phyloP scores from a whole-genome alignment of 768 basidiomycete genomes.

The Suillus luteus region DNA sequence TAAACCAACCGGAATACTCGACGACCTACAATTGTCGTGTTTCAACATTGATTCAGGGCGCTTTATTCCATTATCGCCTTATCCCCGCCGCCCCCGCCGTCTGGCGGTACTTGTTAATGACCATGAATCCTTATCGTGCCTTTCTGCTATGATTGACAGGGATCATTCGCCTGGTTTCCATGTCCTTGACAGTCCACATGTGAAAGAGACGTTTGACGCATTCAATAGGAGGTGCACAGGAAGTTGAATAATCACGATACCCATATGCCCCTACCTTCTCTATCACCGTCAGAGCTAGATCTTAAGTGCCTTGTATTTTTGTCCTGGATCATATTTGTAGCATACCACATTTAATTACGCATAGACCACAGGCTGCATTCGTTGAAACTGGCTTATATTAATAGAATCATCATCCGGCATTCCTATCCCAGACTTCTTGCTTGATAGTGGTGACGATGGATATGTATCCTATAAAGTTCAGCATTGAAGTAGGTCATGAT shows the following conservation, averaged over 20 bases:
- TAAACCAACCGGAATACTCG: constrained; percentile 1
- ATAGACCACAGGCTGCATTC: not conserved
- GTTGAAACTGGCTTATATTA: not conserved
- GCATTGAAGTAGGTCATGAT: constrained; percentile 31
- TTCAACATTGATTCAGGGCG: not conserved
- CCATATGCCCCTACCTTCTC: not conserved
- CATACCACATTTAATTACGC: not conserved
- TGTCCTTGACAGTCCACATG: constrained; percentile 32
- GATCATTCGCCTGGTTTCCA: constrained; percentile 20
- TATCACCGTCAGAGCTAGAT: not conserved
- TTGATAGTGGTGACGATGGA: not conserved
- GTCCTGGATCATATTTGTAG: not conserved
- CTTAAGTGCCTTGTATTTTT: constrained; percentile 1
- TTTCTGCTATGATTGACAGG: constrained; percentile 41
- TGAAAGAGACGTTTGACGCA: constrained; percentile 24
- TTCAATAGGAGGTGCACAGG: constrained; percentile 6
- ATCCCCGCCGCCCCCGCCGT: constrained; percentile 36
- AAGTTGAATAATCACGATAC: not conserved
- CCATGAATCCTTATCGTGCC: constrained; percentile 33
- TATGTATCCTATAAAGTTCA: constrained; percentile 27
- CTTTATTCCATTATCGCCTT: not conserved
- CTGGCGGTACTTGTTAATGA: constrained; percentile 44
- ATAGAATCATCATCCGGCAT: not conserved
- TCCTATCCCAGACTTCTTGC: not conserved
- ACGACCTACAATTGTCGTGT: not conserved